Evolutionary conservation across 2,329 filamentous ascomycete species (phyloP).

Genomic region (Epichloe scottii): DNA sequence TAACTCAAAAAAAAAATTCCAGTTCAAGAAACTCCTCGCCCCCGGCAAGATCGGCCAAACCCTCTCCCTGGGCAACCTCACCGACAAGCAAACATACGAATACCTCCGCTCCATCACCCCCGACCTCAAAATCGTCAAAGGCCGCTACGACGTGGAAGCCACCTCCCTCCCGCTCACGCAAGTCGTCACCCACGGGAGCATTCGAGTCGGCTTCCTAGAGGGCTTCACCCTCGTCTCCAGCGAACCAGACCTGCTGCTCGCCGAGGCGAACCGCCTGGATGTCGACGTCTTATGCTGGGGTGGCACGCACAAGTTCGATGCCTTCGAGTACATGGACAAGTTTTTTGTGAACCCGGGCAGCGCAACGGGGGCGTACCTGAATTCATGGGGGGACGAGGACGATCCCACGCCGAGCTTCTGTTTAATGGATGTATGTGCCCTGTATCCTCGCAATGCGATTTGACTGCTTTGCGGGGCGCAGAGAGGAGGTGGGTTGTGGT

Average conservation of each 20-base stretch:
- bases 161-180: conserved; percentile 52
- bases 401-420: conserved; percentile 86
- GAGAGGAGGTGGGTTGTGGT: no score
- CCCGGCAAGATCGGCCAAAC: conserved; percentile 76
- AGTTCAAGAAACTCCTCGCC: conserved; percentile 79
- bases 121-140: conserved; percentile 58
- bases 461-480: no score
- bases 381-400: conserved; percentile 48
- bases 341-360: conserved; percentile 60
- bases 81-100: conserved; percentile 68
- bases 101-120: conserved; percentile 65
- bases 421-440: conserved; percentile 79
- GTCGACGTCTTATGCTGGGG: conserved; percentile 59
- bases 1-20: conserved; percentile 2
- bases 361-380: conserved; percentile 50
- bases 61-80: conserved; percentile 68
- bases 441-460: neutral
- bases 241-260: conserved; percentile 53
- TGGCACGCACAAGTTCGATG: conserved; percentile 56
- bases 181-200: conserved; percentile 51
- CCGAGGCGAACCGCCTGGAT: conserved; percentile 55
- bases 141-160: conserved; percentile 54
- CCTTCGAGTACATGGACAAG: conserved; percentile 63
- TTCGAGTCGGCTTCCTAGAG: conserved; percentile 55
- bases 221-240: conserved; percentile 56